phyloP scores from a whole-genome alignment of 1,139 yeast genomes.

The Hyphopichia wangnamkhiaoensis region DNA sequence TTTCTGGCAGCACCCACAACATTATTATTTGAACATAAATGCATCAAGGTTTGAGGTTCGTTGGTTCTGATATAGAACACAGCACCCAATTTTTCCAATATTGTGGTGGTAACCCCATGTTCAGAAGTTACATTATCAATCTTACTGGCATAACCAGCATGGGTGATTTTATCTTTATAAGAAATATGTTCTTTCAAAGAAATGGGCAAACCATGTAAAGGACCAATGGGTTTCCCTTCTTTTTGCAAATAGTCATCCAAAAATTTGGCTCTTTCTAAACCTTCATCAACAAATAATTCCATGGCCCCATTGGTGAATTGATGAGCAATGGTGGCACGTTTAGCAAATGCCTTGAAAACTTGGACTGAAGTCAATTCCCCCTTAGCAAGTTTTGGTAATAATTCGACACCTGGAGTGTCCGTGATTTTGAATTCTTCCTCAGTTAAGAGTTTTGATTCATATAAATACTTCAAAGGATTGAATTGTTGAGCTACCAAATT shows the following conservation, averaged over 20 bases:
- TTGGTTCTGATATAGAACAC: slow-evolving; percentile 54
- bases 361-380: slow-evolving; percentile 44
- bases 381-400: slow-evolving; percentile 36
- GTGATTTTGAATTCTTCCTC: slow-evolving; percentile 50
- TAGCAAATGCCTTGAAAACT: slow-evolving; percentile 52
- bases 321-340: slow-evolving; percentile 59
- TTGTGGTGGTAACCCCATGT: slow-evolving; percentile 52
- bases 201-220: slow-evolving; percentile 77
- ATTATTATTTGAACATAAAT: slow-evolving; percentile 45
- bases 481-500: slow-evolving; percentile 43
- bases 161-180: slow-evolving; percentile 56
- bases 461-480: slow-evolving; percentile 47
- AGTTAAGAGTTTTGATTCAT: slow-evolving; percentile 43
- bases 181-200: slow-evolving; percentile 75
- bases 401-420: slow-evolving; percentile 38
- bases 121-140: slow-evolving; percentile 50
- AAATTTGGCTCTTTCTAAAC: slow-evolving; percentile 52
- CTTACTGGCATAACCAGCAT: slow-evolving; percentile 62
- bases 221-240: slow-evolving; percentile 66
- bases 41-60: slow-evolving; percentile 53
- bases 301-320: slow-evolving; percentile 61
- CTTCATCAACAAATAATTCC: slow-evolving; percentile 60
- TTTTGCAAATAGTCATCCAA: slow-evolving; percentile 52
- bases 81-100: slow-evolving; percentile 65
- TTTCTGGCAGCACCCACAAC: slow-evolving; percentile 38